Conservation (phyloP, 2,329 filamentous ascomycete genomes). For the Coniochaeta hoffmannii region DNA sequence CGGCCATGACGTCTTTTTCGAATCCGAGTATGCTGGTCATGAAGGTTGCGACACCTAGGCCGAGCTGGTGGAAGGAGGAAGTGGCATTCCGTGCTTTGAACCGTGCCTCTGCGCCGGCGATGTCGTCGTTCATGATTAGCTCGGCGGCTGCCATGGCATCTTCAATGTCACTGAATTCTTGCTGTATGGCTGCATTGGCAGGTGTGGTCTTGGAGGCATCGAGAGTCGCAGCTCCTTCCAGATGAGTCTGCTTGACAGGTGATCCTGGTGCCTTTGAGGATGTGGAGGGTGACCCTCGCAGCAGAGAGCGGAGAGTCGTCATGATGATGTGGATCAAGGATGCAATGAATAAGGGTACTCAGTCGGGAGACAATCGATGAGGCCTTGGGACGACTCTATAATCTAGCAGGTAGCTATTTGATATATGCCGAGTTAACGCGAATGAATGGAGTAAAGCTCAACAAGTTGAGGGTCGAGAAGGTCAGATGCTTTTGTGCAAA, state of each 20-base stretch:
- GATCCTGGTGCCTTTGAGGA: neutral
- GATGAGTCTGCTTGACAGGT: neutral
- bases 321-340: neutral
- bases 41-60: constrained; percentile 74
- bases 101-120: constrained; percentile 70
- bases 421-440: too few relatives aligned
- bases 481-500: neutral
- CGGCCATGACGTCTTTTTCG: constrained; percentile 83
- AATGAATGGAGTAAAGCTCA: neutral
- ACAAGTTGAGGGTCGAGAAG: neutral
- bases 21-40: constrained; percentile 82
- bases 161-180: constrained; percentile 47
- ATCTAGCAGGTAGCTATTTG: too few relatives aligned
- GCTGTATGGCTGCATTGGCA: constrained; percentile 12
- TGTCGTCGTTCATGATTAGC: constrained; percentile 82
- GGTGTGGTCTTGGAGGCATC: constrained; percentile 7
- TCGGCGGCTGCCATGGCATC: constrained; percentile 58
- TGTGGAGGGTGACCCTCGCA: neutral
- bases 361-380: neutral
- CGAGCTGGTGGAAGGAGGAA: constrained; percentile 85
- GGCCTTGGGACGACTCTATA: too few relatives aligned
- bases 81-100: constrained; percentile 64
- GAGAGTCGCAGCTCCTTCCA: constrained; percentile 1
- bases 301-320: neutral
- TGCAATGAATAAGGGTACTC: neutral